Percentiles rank a stretch among this genome's conserved stretches.
phyloP scores from a whole-genome alignment of 106 monocot genomes.

The Dendrobium catenatum region DNA sequence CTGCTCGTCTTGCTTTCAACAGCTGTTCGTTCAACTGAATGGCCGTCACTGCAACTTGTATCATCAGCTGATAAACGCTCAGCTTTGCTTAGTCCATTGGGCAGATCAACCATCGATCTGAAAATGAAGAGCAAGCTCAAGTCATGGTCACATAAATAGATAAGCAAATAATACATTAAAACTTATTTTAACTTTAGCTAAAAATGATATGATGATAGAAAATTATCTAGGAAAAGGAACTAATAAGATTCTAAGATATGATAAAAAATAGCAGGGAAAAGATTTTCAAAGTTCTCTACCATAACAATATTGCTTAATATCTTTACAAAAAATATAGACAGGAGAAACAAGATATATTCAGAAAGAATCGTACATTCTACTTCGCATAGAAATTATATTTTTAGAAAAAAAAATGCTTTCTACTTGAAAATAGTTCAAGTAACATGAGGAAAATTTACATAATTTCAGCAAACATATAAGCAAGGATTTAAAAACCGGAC shows the following conservation, averaged over 20 bases:
- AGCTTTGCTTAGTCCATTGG: constrained; percentile 5
- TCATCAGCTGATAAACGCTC: constrained; percentile 6
- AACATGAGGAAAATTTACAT: not conserved
- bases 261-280: not conserved
- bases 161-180: not conserved
- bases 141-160: not conserved
- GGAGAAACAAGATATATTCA: not conserved
- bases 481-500: too few species aligned
- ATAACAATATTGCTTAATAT: not conserved
- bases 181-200: not conserved
- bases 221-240: not conserved
- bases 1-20: not conserved
- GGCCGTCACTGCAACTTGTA: not conserved
- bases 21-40: constrained; percentile 3
- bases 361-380: not conserved
- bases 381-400: not conserved
- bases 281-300: not conserved
- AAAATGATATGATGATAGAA: not conserved
- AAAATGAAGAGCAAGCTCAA: not conserved
- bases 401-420: not conserved
- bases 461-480: not conserved
- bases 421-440: not conserved
- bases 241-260: not conserved
- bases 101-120: not conserved
- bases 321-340: not conserved